Conservation (phyloP, 1,139 yeast species). For the Candida gigantensis region DNA sequence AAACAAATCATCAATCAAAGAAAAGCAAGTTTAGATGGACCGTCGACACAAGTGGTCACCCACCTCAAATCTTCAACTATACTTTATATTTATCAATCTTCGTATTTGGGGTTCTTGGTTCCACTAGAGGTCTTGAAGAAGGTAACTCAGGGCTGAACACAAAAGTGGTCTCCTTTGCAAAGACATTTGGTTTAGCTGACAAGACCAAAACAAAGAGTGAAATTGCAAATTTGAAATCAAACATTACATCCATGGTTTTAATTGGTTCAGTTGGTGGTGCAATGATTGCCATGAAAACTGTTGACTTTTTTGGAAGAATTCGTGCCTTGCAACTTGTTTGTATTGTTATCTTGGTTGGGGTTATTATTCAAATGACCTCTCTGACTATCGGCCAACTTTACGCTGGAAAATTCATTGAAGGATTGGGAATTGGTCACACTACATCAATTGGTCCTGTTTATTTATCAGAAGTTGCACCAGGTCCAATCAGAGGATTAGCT, state of each 20-base stretch:
- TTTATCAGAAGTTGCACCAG: constrained; percentile 54
- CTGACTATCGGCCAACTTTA: constrained; percentile 48
- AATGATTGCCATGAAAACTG: constrained; percentile 43
- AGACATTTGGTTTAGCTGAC: constrained; percentile 49
- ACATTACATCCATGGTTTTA: constrained; percentile 64
- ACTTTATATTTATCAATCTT: constrained; percentile 49
- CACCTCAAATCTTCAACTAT: constrained; percentile 50
- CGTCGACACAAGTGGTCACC: constrained; percentile 35
- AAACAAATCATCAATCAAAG: constrained; percentile 1
- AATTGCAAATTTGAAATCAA: constrained; percentile 52
- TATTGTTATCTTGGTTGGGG: constrained; percentile 47
- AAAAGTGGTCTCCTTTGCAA: constrained; percentile 32
- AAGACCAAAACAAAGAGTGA: constrained; percentile 31
- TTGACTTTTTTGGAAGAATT: constrained; percentile 57
- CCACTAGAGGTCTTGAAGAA: constrained; percentile 65
- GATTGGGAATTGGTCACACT: constrained; percentile 58
- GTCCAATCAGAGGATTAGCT: constrained; percentile 52
- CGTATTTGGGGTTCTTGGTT: constrained; percentile 59
- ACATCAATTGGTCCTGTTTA: constrained; percentile 55
- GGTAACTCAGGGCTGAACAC: constrained; percentile 31
- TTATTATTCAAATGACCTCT: constrained; percentile 50
- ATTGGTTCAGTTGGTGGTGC: constrained; percentile 62
- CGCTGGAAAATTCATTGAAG: constrained; percentile 57
- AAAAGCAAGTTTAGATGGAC: constrained; percentile 14
- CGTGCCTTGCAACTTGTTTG: constrained; percentile 50